A percentile compares a stretch with the other conserved stretches of the same genome.
These are phyloP conservation scores for Closterium sp. DNA, from an alignment of 139 green algal genomes.

Conservation along the genomic window DNA sequence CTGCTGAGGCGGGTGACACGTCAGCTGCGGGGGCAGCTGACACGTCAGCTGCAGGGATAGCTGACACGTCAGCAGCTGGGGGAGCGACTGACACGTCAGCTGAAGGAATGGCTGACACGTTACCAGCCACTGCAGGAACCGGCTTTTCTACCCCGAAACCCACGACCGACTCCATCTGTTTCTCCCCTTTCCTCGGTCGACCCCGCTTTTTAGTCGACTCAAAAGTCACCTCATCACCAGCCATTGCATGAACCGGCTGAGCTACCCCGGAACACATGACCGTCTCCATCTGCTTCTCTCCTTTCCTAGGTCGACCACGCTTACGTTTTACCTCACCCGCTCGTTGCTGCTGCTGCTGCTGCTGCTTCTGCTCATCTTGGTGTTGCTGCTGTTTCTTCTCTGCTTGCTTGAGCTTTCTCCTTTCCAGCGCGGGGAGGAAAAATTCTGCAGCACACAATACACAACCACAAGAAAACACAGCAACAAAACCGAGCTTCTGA, in stretches of 20 bases:
- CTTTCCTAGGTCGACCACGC: too few species aligned
- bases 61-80: neutral
- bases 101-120: neutral
- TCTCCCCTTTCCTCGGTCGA: neutral
- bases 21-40: neutral
- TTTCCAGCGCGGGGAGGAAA: neutral
- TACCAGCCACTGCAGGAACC: neutral
- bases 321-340: too few species aligned
- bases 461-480: neutral
- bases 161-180: neutral
- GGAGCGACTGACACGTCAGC: neutral
- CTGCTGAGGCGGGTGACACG: neutral
- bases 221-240: too few species aligned
- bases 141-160: neutral
- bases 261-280: too few species aligned
- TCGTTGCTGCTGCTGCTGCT: too few species aligned
- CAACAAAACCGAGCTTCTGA: too few species aligned
- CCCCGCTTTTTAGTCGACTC: too few species aligned
- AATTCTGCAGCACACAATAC: neutral
- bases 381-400: neutral
- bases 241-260: too few species aligned
- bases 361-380: neutral
- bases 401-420: neutral
- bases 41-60: neutral
- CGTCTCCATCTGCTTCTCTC: too few species aligned